Evolutionary conservation across 2,329 filamentous ascomycete species (phyloP), one percentile per base, ranked within the genome.

Genomic region (Aspergillus sp.): DNA sequence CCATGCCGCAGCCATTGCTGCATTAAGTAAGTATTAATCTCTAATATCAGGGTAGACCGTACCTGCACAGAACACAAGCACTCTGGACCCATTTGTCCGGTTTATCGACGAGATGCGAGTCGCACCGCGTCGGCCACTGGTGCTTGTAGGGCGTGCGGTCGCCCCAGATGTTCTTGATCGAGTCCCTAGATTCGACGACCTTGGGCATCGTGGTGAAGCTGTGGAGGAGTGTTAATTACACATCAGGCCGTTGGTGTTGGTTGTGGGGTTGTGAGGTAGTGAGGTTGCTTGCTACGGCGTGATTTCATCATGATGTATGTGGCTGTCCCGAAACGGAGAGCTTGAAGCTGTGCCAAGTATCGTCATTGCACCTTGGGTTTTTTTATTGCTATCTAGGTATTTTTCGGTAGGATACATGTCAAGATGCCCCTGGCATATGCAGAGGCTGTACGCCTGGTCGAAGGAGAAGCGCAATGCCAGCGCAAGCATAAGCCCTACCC

Each of bases 61-160:
- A 73, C 72, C 69, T 73, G 66, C 73, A 75, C 17, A 75, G 63
- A 8, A 75, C 70, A 64, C 73, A 76, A 1, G 73, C 73, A 59
- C 72, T 74, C 57, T 75, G 72, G 4, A 76, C 72, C 73, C 73
- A 76, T 64, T 69, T 68, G 3, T 76, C 72, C 0, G 71, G 71
- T 37, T 70, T 66, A 25, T 75, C 72, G 15, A 70, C 64, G 40
- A 56, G 58, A 7, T 66, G 62, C 21, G 55, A 44, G 55, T 76
- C 73, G 4, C 70, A 65, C 41, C 73, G 58, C 0, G 64, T 64
- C 1, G 72, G 73, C 72, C 73, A 76, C 44, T 73, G 59, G 44
- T 72, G 66, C 52, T 71, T 70, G 56, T 71, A 75, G 0, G 72
- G 71, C 3, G 67, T 71, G 14, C 71, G 65, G 11, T 61, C 55